Base-by-base conservation (phyloP, 2,329 filamentous ascomycete species). In the Xylariales sp. region DNA sequence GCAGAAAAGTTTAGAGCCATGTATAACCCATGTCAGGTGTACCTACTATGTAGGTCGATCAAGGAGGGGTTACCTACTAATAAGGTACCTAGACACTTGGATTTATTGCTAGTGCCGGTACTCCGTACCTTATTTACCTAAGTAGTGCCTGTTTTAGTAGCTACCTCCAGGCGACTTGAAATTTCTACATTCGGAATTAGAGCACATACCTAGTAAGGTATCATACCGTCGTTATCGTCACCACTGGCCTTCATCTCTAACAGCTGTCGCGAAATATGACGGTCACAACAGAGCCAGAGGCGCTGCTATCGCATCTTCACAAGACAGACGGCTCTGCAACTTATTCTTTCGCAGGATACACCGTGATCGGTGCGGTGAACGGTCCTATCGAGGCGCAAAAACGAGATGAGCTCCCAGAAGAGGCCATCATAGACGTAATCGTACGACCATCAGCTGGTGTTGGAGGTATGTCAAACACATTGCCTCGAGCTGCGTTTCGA, bases 361-460 rank as follows among this genome's bases (percentile, higher is more conserved):
- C 90, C 52, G 87, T 98, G 71, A 88, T 97, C 62, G 92, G 91
- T 64, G 91, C 93, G 14, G 93, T 97, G 72, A 98, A 97, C 80
- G 96, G 95, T 0, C 96, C 96, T 16, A 89, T 98, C 73, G 96
- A 99, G 82, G 93, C 95, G 16, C 89, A 90, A 74, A 89, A 94
- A 75, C 89, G 93, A 75, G 95, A 99, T 78, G 93, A 98, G 79
- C 89, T 96, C 72, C 92, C 96, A 7, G 94, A 97, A 80, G 94
- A 97, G 82, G 93, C 95, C 34, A 89, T 91, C 57, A 85, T 99
- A 72, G 96, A 98, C 80, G 93, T 99, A 65, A 90, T 95, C 78
- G 88, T 99, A 71, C 89, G 96, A 78, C 95, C 95, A 56, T 91
- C 92, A 43, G 90, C 91, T 71, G 94, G 94, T 16, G 90, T 96